A percentile compares a stretch with the other conserved stretches of the same genome.
These are phyloP conservation scores for Apocynum venetum DNA, from an alignment of 257 asterid genomes.

Conservation along the genomic window DNA sequence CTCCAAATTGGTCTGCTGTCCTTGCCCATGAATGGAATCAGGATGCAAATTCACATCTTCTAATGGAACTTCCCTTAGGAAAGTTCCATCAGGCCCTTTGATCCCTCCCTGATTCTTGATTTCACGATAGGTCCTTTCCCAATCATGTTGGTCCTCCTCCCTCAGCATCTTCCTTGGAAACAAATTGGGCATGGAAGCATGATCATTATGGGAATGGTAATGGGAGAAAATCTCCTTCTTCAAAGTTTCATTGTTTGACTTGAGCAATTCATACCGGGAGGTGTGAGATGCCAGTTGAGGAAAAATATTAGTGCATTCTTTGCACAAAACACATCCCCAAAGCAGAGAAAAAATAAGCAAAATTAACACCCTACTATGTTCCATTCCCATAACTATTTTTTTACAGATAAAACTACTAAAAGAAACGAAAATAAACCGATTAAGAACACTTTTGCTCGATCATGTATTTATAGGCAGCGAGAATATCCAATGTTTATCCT, in stretches of 20 bases:
- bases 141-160: constrained; percentile 38
- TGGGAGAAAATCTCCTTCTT: constrained; percentile 53
- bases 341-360: constrained; percentile 18
- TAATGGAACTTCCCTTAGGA: constrained; percentile 53
- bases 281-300: constrained; percentile 56
- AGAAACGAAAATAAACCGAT: too few relatives aligned
- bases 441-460: too few relatives aligned
- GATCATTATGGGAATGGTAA: constrained; percentile 51
- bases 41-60: constrained; percentile 69
- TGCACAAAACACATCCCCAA: constrained; percentile 30
- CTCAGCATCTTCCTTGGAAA: constrained; percentile 62
- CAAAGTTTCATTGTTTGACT: constrained; percentile 60
- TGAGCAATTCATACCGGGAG: constrained; percentile 39
- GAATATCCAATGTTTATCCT: too few relatives aligned
- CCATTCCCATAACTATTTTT: constrained; percentile 25
- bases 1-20: constrained; percentile 83
- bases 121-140: not conserved
- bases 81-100: constrained; percentile 12
- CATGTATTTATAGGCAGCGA: too few relatives aligned
- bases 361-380: constrained; percentile 15
- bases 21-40: constrained; percentile 59
- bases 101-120: constrained; percentile 16
- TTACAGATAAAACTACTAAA: too few relatives aligned
- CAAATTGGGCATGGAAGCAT: constrained; percentile 53
- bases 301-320: constrained; percentile 58